Base-by-base conservation (phyloP, 2,329 filamentous ascomycete genomes). In the Hypoxylon sp. region DNA sequence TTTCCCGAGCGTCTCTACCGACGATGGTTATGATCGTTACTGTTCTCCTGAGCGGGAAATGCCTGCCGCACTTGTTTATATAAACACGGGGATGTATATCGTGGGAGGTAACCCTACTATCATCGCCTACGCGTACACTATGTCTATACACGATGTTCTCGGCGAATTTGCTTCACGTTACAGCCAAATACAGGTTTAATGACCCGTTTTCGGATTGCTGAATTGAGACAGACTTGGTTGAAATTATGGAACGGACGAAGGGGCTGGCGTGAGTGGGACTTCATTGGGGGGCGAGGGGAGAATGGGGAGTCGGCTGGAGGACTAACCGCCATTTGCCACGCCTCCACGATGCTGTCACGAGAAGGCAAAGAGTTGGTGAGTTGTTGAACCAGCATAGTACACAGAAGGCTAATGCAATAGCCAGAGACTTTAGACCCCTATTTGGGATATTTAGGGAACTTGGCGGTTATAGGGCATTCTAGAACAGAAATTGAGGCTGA, bases 141-240 rank as follows among this genome's bases (percentile, higher is more conserved):
- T 83, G 80, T 84, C 45, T 73, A 74, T 83, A 1, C 77, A 79
- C 48, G 70, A 72, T 7, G 74, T 79, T 0, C 58, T 84, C 0
- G 82, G 81, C 0, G 78, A 83, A 2, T 67, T 82, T 8, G 58
- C 65, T 3, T 66, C 70, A 5, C 70, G 75, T 21, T 68, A 75
- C 15, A 72, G 76, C 2, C 75, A 74, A 1, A 69, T 83, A 38
- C 75, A 80, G 35, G 72, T 80, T 2, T 79, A 83, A 64, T 73
- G 77, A 0, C 79, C 78, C 1, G 61, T 72, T 0, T 79, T 10
- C 68, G 70, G 8, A 45, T 83, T 10, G 61, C 71, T 0, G 74
- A 76, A n/a, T n/a, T n/a, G 77, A 77, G 27, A 73, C 83, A 5
- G 76, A 83, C n/a, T n/a, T n/a, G 27, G 66, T 88, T 0, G 78